phyloP scores from a whole-genome alignment of 1,139 yeast species.

The Trichomonascaceae sp. region DNA sequence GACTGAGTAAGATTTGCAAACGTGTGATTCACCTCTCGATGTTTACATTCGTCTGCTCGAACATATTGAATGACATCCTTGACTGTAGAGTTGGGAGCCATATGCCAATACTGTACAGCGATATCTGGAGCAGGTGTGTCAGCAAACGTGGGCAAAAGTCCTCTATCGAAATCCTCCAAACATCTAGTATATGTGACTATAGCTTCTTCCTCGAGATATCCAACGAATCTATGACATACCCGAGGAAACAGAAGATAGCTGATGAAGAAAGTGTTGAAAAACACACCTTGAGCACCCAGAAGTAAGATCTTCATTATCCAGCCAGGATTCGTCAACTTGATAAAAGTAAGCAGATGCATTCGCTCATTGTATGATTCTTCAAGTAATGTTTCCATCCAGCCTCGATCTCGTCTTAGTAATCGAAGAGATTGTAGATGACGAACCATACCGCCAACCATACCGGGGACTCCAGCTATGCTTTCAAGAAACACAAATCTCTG shows the following conservation, averaged over 20 bases:
- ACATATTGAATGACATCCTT: slow-evolving; percentile 55
- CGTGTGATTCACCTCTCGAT: slow-evolving; percentile 72
- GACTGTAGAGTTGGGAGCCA: slow-evolving; percentile 47
- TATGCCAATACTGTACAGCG: slow-evolving; percentile 60
- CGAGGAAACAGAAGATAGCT: slow-evolving; percentile 55
- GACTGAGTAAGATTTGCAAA: slow-evolving; percentile 55
- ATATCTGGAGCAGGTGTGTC: slow-evolving; percentile 37
- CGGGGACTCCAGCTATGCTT: slow-evolving; percentile 74
- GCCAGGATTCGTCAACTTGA: slow-evolving; percentile 60
- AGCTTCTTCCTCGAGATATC: slow-evolving; percentile 75
- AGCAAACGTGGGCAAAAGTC: slow-evolving; percentile 47
- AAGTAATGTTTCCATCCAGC: slow-evolving; percentile 67
- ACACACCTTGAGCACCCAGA: slow-evolving; percentile 65
- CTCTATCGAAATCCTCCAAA: slow-evolving; percentile 47
- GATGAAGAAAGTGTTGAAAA: slow-evolving; percentile 60
- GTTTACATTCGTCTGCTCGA: slow-evolving; percentile 66
- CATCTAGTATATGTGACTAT: slow-evolving; percentile 65
- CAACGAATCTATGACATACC: slow-evolving; percentile 71
- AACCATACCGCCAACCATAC: slow-evolving; percentile 55
- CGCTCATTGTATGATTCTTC: slow-evolving; percentile 79
- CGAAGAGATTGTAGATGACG: slow-evolving; percentile 33
- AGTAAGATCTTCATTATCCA: slow-evolving; percentile 52
- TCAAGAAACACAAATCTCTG: slow-evolving; percentile 65
- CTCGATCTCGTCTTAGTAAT: slow-evolving; percentile 54
- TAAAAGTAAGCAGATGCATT: slow-evolving; percentile 68